These are phyloP conservation scores for Fusarium ambrosium DNA, from an alignment of 2,329 filamentous ascomycete species.

Conservation along the genomic window DNA sequence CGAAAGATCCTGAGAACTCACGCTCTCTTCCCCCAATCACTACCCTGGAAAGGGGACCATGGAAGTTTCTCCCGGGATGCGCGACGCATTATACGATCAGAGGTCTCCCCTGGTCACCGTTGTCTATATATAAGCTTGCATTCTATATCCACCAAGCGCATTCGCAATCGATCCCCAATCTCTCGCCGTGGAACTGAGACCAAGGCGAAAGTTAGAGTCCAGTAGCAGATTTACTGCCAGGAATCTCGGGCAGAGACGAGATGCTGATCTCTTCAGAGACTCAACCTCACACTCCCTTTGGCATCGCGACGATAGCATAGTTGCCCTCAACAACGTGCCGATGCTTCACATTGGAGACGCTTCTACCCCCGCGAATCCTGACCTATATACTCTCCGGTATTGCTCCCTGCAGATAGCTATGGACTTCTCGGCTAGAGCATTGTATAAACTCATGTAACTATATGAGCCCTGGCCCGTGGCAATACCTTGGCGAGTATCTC, in stretches of 20 bases:
- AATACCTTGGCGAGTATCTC: too few species aligned
- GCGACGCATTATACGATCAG: background rate
- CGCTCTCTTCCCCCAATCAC: background rate
- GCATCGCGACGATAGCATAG: too few species aligned
- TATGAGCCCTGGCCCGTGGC: too few species aligned
- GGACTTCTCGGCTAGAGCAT: too few species aligned
- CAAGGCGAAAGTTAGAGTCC: background rate
- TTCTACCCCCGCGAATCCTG: too few species aligned
- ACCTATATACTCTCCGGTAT: too few species aligned
- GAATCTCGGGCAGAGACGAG: background rate
- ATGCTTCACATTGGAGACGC: too few species aligned
- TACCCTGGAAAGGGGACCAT: background rate
- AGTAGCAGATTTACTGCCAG: background rate
- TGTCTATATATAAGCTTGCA: background rate
- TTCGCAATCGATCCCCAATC: background rate
- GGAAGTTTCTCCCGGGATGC: background rate
- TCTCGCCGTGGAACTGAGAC: background rate
- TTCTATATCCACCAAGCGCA: background rate
- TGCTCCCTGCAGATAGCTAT: too few species aligned
- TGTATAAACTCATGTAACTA: too few species aligned
- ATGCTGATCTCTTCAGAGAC: too few species aligned
- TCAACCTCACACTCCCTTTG: too few species aligned
- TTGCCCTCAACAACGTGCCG: too few species aligned
- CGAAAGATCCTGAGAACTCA: background rate
- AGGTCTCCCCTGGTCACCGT: background rate